Percentiles rank a stretch among this genome's conserved stretches.
These are phyloP conservation scores for Moniliophthora roreri DNA, from an alignment of 1,284 basidiomycete species.

Conservation along the genomic window DNA sequence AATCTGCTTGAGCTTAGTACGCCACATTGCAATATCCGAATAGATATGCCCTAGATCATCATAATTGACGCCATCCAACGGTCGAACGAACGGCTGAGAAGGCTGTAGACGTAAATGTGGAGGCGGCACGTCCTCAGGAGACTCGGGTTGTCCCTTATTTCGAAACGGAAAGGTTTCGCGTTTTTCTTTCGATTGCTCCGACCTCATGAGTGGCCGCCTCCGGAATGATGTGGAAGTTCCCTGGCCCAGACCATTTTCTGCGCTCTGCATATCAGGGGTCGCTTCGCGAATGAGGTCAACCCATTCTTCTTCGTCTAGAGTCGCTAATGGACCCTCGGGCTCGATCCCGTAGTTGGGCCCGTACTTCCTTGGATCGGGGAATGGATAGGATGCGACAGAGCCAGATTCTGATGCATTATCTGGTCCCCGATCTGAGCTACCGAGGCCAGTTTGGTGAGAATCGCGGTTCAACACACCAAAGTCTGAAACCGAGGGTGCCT, in stretches of 20 bases:
- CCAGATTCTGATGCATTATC: conserved; percentile 42
- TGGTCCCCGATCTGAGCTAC: conserved; percentile 48
- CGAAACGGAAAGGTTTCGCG: conserved; percentile 69
- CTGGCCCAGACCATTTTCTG: conserved; percentile 19
- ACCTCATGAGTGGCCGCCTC: conserved; percentile 29
- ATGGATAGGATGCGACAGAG: conserved; percentile 26
- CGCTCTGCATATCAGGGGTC: conserved; percentile 17
- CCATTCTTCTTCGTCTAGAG: conserved; percentile 20
- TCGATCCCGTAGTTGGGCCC: conserved; percentile 56
- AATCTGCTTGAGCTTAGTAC: conserved; percentile 67
- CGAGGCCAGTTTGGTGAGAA: conserved; percentile 55
- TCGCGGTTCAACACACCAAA: conserved; percentile 68
- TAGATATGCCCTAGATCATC: conserved; percentile 65
- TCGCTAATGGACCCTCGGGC: conserved; percentile 32
- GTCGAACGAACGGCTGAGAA: conserved; percentile 70
- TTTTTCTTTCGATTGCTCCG: conserved; percentile 34
- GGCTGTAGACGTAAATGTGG: conserved; percentile 69
- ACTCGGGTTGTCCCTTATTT: conserved; percentile 23
- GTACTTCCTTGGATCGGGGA: conserved; percentile 51
- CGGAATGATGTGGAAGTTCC: conserved; percentile 34
- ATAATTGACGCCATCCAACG: conserved; percentile 65
- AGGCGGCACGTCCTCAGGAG: conserved; percentile 44
- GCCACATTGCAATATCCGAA: conserved; percentile 64
- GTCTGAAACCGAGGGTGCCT: conserved; percentile 47
- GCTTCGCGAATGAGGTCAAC: conserved; percentile 18